Evolutionary conservation across 2,329 filamentous ascomycete species (phyloP), one percentile per base, ranked within the genome.

Genomic region (Clarireedia hainanense): DNA sequence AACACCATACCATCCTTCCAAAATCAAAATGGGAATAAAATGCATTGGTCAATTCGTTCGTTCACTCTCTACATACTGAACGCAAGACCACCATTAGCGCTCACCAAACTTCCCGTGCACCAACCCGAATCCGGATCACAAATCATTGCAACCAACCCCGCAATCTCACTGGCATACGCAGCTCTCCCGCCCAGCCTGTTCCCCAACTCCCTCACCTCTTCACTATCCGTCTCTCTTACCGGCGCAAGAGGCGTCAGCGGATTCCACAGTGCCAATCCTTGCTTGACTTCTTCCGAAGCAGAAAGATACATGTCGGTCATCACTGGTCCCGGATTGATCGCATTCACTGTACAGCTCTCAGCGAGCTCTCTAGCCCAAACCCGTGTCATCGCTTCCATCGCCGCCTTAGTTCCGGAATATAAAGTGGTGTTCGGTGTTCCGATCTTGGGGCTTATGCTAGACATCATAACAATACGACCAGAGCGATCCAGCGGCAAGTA

Each of bases 401-500:
- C 83, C 0, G 80, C 81, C 65, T 86, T 86, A 12, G 81, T 83
- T 1, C 80, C 81, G 7, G 79, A 80, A 61, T 85, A 85, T 56
- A 84, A 75, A 24, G 75, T 77, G 65, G 83, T 80, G 2, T 74
- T 74, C 14, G 72, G 69, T 64, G 80, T 80, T 7, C 83, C 81
- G 2, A 83, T 68, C 17, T 73, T 75, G 2, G 80, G 72, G 47
- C 75, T 79, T 36, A 85, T 78, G 51, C 75, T 79, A 43, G 76
- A 81, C 55, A 85, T 69, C 60, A 81, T 85, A 51, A 85, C 75
- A 59, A 85, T 78, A 40, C 83, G 76, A 4, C 81, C 82, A 12
- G 76, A 83, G 59, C 83, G 84, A 72, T 88, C 86, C 50, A 67
- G 73, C 2, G 80, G 88, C 6, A 95, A 77, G 70, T 85, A 83